Evolutionary conservation across 192 early-diverging fungal species (phyloP).

Genomic region (Umbelopsis ramanniana): DNA sequence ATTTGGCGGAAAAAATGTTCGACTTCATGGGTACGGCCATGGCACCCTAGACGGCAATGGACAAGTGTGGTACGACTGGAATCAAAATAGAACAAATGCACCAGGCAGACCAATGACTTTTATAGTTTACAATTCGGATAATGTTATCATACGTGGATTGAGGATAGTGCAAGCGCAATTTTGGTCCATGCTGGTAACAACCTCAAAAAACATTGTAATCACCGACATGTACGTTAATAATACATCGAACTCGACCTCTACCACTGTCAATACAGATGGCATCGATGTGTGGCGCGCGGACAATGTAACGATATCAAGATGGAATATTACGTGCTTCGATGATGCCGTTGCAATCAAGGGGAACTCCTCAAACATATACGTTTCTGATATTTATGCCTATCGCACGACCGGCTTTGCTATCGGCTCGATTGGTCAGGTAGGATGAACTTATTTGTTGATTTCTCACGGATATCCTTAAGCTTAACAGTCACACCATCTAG

Average conservation of each 20-base stretch:
- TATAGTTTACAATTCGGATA: slow-evolving; percentile 3
- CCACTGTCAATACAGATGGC: slow-evolving; percentile 4
- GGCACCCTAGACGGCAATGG: slow-evolving; percentile 3
- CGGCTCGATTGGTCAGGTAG: slow-evolving; percentile 13
- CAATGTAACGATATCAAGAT: slow-evolving; percentile 3
- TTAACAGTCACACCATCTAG: background rate
- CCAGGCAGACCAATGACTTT: slow-evolving; percentile 6
- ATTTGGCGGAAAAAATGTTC: slow-evolving; percentile 8
- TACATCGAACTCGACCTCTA: slow-evolving; percentile 9
- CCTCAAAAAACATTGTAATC: background rate
- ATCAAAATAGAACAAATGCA: slow-evolving; percentile 1
- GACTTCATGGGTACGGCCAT: slow-evolving; percentile 1
- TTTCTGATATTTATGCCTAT: slow-evolving; percentile 11
- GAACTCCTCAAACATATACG: slow-evolving; percentile 17
- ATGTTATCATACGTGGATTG: background rate
- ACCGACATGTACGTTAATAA: slow-evolving; percentile 15
- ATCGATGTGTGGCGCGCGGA: background rate
- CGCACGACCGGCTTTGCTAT: slow-evolving; percentile 11
- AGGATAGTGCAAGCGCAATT: slow-evolving; percentile 15
- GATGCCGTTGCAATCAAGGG: slow-evolving; percentile 8
- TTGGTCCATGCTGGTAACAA: slow-evolving; percentile 8
- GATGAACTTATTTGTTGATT: background rate
- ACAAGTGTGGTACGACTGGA: slow-evolving; percentile 19
- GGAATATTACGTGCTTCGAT: slow-evolving; percentile 21
- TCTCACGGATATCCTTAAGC: background rate